These are phyloP conservation scores for Fragilaria radians DNA, from an alignment of 108 stramenopile species.

Conservation along the genomic window DNA sequence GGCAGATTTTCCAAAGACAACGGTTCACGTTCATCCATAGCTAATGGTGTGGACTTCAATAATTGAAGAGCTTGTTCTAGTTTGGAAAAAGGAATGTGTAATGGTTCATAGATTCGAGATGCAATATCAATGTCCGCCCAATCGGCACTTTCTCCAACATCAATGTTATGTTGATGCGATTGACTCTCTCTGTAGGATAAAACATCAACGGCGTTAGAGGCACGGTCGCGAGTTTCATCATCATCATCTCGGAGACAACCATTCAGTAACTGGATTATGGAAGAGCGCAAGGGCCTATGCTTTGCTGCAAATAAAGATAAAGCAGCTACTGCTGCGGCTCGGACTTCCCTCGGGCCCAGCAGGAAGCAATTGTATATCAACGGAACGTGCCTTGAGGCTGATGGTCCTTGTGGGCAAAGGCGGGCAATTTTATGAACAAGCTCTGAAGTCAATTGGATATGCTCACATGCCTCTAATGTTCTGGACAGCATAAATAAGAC, in stretches of 20 bases:
- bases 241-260: slow-evolving; percentile 76
- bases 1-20: slow-evolving; percentile 66
- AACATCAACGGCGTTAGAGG: slow-evolving; percentile 59
- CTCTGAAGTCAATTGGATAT: slow-evolving; percentile 61
- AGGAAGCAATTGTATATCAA: slow-evolving; percentile 92
- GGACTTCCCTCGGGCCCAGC: slow-evolving; percentile 74
- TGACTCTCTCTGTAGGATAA: too few relatives aligned
- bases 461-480: slow-evolving; percentile 93
- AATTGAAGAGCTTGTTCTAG: slow-evolving; percentile 63
- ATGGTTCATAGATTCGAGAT: slow-evolving; percentile 46
- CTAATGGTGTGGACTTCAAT: slow-evolving; percentile 45
- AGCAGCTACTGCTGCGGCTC: slow-evolving; percentile 82
- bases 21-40: slow-evolving; percentile 36
- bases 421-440: slow-evolving; percentile 78
- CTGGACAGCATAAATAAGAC: slow-evolving; percentile 83
- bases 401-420: slow-evolving; percentile 55
- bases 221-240: slow-evolving; percentile 88
- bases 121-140: slow-evolving; percentile 27
- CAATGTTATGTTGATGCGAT: too few relatives aligned
- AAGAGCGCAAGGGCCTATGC: slow-evolving; percentile 64
- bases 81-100: slow-evolving; percentile 75
- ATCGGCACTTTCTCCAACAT: too few relatives aligned
- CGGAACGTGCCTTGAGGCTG: slow-evolving; percentile 79
- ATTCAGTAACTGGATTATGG: slow-evolving; percentile 68
- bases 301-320: slow-evolving; percentile 78